Conservation (phyloP, 106 monocot genomes). For the Dioscorea alata region DNA sequence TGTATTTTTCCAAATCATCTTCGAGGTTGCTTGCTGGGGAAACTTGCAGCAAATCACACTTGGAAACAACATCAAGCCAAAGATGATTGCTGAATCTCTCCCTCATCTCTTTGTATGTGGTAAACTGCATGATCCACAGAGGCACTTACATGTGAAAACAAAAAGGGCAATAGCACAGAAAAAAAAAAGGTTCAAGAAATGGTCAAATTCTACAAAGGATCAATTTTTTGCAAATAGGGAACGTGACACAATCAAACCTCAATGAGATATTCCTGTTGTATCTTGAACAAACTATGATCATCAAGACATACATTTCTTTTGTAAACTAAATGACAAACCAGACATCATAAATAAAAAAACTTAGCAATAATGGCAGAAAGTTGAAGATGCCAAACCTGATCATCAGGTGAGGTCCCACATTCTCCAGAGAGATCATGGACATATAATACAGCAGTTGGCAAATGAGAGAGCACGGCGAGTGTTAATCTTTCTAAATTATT, state of each 20-base stretch:
- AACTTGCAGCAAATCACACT: constrained; percentile 69
- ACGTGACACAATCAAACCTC: too few relatives aligned
- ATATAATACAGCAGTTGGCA: constrained; percentile 86
- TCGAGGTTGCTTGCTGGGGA: not conserved
- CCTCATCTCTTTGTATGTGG: constrained; percentile 77
- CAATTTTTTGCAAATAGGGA: too few relatives aligned
- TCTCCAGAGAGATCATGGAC: constrained; percentile 96
- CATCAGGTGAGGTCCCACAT: constrained; percentile 80
- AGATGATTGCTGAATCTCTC: constrained; percentile 64
- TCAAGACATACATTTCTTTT: too few relatives aligned
- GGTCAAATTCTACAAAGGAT: too few relatives aligned
- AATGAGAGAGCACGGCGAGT: constrained; percentile 81
- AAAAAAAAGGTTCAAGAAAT: too few relatives aligned
- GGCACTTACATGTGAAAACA: too few relatives aligned
- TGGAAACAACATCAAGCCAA: constrained; percentile 93
- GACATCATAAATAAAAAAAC: too few relatives aligned
- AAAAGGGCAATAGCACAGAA: too few relatives aligned
- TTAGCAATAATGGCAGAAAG: too few relatives aligned
- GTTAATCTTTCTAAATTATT: constrained; percentile 90
- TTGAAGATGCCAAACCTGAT: constrained; percentile 42
- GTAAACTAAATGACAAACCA: too few relatives aligned
- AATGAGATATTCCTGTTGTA: too few relatives aligned
- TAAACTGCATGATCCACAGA: constrained; percentile 39
- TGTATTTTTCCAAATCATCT: constrained; percentile 50
- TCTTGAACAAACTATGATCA: too few relatives aligned